Percentiles rank a stretch among this genome's conserved stretches.
phyloP scores from a whole-genome alignment of 2,329 filamentous ascomycete species.

The Ceratocystis variospora region DNA sequence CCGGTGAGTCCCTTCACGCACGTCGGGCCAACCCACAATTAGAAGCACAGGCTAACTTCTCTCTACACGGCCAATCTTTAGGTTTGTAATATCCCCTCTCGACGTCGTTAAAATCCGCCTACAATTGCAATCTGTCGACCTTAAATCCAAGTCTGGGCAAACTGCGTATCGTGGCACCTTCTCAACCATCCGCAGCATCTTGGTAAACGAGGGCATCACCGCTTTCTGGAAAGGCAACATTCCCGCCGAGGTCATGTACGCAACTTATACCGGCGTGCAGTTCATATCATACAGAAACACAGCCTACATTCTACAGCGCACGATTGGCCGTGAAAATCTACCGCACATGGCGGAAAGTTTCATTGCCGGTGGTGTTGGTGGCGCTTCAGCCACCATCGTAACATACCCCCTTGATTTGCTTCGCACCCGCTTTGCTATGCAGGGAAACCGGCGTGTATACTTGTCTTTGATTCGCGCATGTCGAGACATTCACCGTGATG shows the following conservation, averaged over 20 bases:
- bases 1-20: conserved; percentile 40
- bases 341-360: conserved; percentile 65
- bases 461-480: conserved; percentile 54
- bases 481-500: conserved; percentile 55
- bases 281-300: conserved; percentile 76
- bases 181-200: conserved; percentile 61
- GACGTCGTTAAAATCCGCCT: conserved; percentile 97
- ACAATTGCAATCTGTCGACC: conserved; percentile 53
- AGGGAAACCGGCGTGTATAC: conserved; percentile 72
- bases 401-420: conserved; percentile 93
- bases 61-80: conserved; percentile 25
- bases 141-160: not conserved
- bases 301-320: conserved; percentile 49
- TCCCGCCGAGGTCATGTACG: conserved; percentile 85
- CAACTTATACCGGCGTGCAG: conserved; percentile 78
- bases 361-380: conserved; percentile 67
- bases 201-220: conserved; percentile 67
- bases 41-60: not conserved
- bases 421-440: conserved; percentile 90
- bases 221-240: conserved; percentile 97
- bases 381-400: conserved; percentile 62
- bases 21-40: not conserved
- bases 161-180: conserved; percentile 59
- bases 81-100: conserved; percentile 86
- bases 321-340: conserved; percentile 33